Base-by-base conservation (phyloP, 2,329 filamentous ascomycete species). In the Amphichorda felina region DNA sequence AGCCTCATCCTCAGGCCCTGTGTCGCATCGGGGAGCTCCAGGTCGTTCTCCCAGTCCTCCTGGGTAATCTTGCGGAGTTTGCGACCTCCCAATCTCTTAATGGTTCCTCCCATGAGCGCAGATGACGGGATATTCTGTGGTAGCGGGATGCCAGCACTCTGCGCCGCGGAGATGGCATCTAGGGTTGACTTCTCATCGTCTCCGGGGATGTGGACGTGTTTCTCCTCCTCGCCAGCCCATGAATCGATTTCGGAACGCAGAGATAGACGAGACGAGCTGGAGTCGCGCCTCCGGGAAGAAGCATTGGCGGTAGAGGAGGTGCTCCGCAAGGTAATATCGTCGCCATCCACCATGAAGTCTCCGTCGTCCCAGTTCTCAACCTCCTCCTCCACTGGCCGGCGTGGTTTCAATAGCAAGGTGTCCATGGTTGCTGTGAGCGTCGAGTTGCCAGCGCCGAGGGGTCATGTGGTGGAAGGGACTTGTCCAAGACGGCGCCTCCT, bases 101-200 rank as follows among this genome's bases (percentile, higher is more conserved):
- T 96, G 8, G 87, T 89, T 35, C 91, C 91, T 36, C 89, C 89
- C 54, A 91, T 74, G 29, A 98, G 66, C 21, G 91, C 91, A 15
- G 89, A 94, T 21, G 83, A 76, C 2, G 89, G 87, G 22, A 96
- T 77, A 52, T 88, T 88, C 35, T 75, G 67, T 19, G 91, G 91
- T 38, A 96, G 75, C 6, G 91, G 89, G 43, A 98, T 94, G 45
- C 91, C 91, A 18, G 87, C 88, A 53, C 78, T 79, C 50, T 86
- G 82, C 24, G 88, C 89, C 6, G 86, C 83, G 17, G 83, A 75
- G 48, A 98, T 89, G 40, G 91, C 88, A 52, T 93, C 82, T 46
- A 79, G 63, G 8, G 82, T 93, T 1, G 85, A 85, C 43, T 75
- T 72, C 49, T 94, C 84, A 54, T 95, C 88, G 53, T 91, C 82